These are phyloP conservation scores for Setomelanomma holmii DNA, from an alignment of 2,329 filamentous ascomycete genomes.

Conservation along the genomic window DNA sequence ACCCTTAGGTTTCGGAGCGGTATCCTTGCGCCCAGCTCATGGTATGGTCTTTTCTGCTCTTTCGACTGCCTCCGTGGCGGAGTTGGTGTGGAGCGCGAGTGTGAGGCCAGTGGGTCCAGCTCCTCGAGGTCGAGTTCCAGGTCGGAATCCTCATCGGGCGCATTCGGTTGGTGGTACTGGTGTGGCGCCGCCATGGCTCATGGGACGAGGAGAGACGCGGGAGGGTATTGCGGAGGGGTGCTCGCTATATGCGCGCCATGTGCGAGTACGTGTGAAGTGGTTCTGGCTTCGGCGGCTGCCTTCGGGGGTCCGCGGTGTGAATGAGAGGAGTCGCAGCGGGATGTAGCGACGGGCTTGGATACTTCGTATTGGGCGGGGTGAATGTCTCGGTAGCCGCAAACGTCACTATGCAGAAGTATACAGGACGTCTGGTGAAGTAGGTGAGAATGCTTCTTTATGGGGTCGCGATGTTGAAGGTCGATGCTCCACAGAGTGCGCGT, in stretches of 20 bases:
- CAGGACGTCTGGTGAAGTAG: neutral
- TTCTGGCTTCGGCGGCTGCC: constrained; percentile 10
- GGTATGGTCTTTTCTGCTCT: constrained; percentile 41
- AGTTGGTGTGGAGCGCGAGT: constrained; percentile 27
- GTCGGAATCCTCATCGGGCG: constrained; percentile 75
- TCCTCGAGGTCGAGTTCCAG: constrained; percentile 80
- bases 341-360: too few species aligned
- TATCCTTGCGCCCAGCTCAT: constrained; percentile 63
- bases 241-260: constrained; percentile 19
- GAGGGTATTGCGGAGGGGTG: constrained; percentile 4
- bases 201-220: constrained; percentile 12
- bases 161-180: constrained; percentile 61
- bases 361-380: too few species aligned
- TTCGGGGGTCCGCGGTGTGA: constrained; percentile 38
- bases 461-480: neutral
- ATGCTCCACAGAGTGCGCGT: neutral
- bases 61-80: constrained; percentile 38
- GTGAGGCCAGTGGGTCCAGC: constrained; percentile 68
- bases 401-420: too few species aligned
- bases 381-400: too few species aligned
- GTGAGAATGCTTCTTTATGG: neutral
- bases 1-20: constrained; percentile 69
- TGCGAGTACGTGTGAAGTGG: constrained; percentile 7
- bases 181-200: constrained; percentile 57
- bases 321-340: too few species aligned